Evolutionary conservation across 495 filamentous ascomycete genomes (phyloP).

Genomic region (Trichoderma orchidacearum): DNA sequence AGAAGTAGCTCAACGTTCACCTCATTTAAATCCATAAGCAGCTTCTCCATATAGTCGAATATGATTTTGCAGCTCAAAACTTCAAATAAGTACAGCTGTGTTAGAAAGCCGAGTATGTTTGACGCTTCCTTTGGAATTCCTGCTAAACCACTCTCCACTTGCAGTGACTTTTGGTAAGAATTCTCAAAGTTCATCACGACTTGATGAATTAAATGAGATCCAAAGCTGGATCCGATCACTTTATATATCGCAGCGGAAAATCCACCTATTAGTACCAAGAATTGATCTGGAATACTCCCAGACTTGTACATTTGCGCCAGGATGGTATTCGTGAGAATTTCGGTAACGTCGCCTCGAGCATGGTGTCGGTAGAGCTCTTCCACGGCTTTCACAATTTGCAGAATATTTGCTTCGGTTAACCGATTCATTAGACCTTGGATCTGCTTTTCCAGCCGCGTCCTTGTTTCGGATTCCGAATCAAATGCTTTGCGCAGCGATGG

Average conservation of each 20-base stretch:
- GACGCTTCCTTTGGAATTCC: slow-evolving; percentile 47
- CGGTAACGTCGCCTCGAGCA: slow-evolving; percentile 72
- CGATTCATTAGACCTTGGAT: slow-evolving; percentile 84
- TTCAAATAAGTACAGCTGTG: slow-evolving; percentile 83
- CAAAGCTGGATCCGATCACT: slow-evolving; percentile 73
- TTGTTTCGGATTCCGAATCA: slow-evolving; percentile 50
- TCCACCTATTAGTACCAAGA: slow-evolving; percentile 79
- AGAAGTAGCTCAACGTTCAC: slow-evolving; percentile 85
- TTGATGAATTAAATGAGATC: slow-evolving; percentile 67
- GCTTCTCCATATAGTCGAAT: slow-evolving; percentile 78
- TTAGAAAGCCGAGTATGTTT: slow-evolving; percentile 75
- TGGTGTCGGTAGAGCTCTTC: slow-evolving; percentile 72
- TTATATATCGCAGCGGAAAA: slow-evolving; percentile 85
- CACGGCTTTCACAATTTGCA: slow-evolving; percentile 66
- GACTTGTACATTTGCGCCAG: slow-evolving; percentile 64
- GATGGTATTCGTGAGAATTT: slow-evolving; percentile 58
- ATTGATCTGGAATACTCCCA: slow-evolving; percentile 66
- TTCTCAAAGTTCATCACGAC: slow-evolving; percentile 56
- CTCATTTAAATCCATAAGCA: slow-evolving; percentile 64
- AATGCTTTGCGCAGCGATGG: slow-evolving; percentile 60
- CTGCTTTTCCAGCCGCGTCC: slow-evolving; percentile 59
- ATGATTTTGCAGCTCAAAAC: slow-evolving; percentile 68
- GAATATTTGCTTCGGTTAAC: slow-evolving; percentile 75
- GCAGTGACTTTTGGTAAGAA: slow-evolving; percentile 29
- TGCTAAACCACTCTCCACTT: slow-evolving; percentile 30